phyloP scores from a whole-genome alignment of 2,329 filamentous ascomycete species.

The Aspergillus tubingensis region DNA sequence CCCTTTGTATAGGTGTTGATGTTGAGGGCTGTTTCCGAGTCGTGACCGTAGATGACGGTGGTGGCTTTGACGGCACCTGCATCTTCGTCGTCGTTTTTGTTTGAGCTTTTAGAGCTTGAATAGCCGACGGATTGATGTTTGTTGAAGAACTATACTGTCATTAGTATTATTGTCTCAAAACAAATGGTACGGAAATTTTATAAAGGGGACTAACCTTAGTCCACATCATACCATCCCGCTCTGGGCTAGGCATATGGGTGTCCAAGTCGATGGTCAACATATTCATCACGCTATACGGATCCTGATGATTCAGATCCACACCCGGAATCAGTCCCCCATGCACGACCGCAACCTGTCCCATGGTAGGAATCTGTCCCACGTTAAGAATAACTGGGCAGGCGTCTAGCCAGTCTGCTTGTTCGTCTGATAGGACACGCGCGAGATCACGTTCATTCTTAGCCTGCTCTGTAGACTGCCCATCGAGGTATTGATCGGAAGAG shows the following conservation, averaged over 20 bases:
- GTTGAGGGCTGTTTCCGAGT: slow-evolving; percentile 71
- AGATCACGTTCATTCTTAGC: slow-evolving; percentile 49
- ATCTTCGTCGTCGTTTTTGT: slow-evolving; percentile 16
- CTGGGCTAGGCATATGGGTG: slow-evolving; percentile 60
- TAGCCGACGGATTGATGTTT: slow-evolving; percentile 44
- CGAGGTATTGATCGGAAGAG: slow-evolving; percentile 27
- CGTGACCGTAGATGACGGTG: slow-evolving; percentile 86
- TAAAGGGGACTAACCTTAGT: slow-evolving; percentile 50
- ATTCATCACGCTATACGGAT: slow-evolving; percentile 85
- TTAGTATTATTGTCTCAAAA: background rate
- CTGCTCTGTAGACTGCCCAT: slow-evolving; percentile 29
- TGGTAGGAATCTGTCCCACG: slow-evolving; percentile 62
- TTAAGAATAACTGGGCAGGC: slow-evolving; percentile 75
- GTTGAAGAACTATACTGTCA: slow-evolving; percentile 51
- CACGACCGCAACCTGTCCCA: slow-evolving; percentile 71
- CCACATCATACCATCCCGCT: slow-evolving; percentile 64
- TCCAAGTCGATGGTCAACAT: slow-evolving; percentile 76
- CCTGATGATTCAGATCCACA: slow-evolving; percentile 67
- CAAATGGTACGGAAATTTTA: background rate
- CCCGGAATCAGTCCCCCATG: slow-evolving; percentile 85
- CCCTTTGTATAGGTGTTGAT: slow-evolving; percentile 74
- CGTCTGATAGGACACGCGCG: slow-evolving; percentile 57
- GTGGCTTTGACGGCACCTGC: slow-evolving; percentile 42
- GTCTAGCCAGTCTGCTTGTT: slow-evolving; percentile 70
- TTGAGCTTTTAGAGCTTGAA: slow-evolving; percentile 20